Base-by-base conservation (phyloP, 495 filamentous ascomycete genomes). In the Talaromyces nanjingensis region DNA sequence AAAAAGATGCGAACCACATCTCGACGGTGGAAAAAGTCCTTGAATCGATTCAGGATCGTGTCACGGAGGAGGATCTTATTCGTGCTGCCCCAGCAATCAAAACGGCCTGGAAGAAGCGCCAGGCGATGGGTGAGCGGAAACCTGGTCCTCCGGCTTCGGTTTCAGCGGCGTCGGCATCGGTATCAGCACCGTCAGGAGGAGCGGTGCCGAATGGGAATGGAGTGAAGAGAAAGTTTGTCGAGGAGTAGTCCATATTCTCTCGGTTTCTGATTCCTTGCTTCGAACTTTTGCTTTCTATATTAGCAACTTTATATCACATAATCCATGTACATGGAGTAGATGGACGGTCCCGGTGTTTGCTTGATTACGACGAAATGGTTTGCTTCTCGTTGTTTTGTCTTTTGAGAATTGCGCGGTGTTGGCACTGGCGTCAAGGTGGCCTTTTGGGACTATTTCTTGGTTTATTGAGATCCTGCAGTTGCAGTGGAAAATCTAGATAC, bases 1-100 rank as follows among this genome's bases (percentile, higher is more conserved):
- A 98, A 73, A 77, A 79, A 11, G 89, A 96, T 65, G 91, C 89
- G 2, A 98, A 98, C 71, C 91, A 97, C 73, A 88, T 91, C 45
- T 84, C 77, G 27, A 92, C 89, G 0, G 91, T 96, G 1, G 76
- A 87, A 22, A 90, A 86, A 65, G 93, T 96, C 14, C 79, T 96
- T 58, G 86, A 92, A 66, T 92, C 89, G 73, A 96, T 97, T 60
- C 75, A 84, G 63, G 91, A 96, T 72, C 80, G 77, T 0, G 87
- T 91, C 67, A 78, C 87, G 59, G 72, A 89, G 73, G 73, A 88
- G 56, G 86, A 91, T 66, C 77, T 91, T 63, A 80, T 90, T 42
- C 78, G 73, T 8, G 79, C 81, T 1, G 86, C 86, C n/a, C 86
- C 84, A 56, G 75, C 67, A 29, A 91, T 96, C 64, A 85, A 86